Evolutionary conservation across 75 land plant species (phyloP), one percentile per base, ranked within the genome.

Genomic region (Picea sitchensis): DNA sequence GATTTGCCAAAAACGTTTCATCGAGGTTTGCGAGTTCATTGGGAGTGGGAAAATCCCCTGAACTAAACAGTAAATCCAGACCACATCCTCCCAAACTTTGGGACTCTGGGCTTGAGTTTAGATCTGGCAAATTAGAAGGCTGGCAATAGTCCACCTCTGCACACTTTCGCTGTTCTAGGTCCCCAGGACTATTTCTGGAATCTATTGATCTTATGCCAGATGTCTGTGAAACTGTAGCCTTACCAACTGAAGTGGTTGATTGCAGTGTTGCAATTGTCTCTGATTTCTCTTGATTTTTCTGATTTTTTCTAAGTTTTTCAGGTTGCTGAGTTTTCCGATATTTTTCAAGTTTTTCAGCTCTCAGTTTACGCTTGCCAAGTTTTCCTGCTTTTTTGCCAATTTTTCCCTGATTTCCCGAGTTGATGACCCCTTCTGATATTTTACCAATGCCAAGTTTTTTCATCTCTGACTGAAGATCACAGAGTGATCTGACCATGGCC

Each of bases 41-140:
- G 13, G 92, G 83, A 60, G 76, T 86, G 14, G 92, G 92, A 82
- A 91, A 91, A 81, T 81, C 80, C 20, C 88, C 88, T 58, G 82
- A 34, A 20, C 72, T 68, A 12, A 15, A 20, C 36, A 34, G 20
- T 3, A 5, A 38, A 68, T 20, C 8, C 5, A 2, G 20, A 38
- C 72, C 41, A 68, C 36, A 34, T 68, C 41, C 72, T 34, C 36
- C 72, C 2, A 38, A 38, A 32, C 20, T 34, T 30, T 17, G 72
- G 72, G 72, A 68, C 5, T 68, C 72, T 68, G 72, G 44, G 20
- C 72, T 68, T 36, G 44, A 68, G 17, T 9, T 32, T 68, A 15
- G 6, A 17, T 68, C 47, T 36, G 72, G 36, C 38, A 68, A 68
- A 68, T 51, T 30, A 17, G 17, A 56, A 38, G 20, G 11, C 58